Base-by-base conservation (phyloP, 1,284 basidiomycete species). In the Rhodotorula sp. region DNA sequence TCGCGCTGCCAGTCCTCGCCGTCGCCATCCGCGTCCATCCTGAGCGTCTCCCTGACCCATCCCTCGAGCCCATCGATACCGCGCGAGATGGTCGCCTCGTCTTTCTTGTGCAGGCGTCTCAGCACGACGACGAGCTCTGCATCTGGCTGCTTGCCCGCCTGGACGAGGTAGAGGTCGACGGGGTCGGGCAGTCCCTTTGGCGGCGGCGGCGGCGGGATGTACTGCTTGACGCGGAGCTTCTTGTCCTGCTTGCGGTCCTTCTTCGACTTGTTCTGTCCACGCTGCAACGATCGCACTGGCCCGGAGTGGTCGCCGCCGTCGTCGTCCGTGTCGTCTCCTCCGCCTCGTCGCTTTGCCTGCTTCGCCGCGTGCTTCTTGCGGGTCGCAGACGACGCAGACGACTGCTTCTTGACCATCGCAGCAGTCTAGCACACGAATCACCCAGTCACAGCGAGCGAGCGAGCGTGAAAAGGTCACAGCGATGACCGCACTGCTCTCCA, bases 41-140 rank as follows among this genome's bases (percentile, higher is more conserved):
- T 56, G 51, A 68, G 27, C 4, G 79, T 66, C n/a, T 78, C 70
- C 66, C 64, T 56, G 32, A 92, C 81, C 91, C 91, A 95, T 2
- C 80, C 83, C 15, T 84, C 79, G 70, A 99, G 80, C 67, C 94
- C 93, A 78, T 98, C 95, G 68, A 98, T 81, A 0, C 92, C 94
- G 75, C 90, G 88, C 24, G 86, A 83, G 78, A 93, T 89, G 1
- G 95, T 98, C 53, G 92, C 86, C 27, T 87, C 86, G 73, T 96
- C 94, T 83, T 96, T 97, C 85, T 99, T 99, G 44, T 86, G 88
- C 55, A 98, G 83, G 64, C 88, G 86, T 61, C 92, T 83, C 59
- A 98, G 84, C 2, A 93, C 85, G 30, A 99, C 87, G 22, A 95
- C 85, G 27, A 98, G 84, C 58, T 94, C 92, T 0, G 93, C 74